phyloP scores from a whole-genome alignment of 2,329 filamentous ascomycete species.

The Colletotrichum tropicale region DNA sequence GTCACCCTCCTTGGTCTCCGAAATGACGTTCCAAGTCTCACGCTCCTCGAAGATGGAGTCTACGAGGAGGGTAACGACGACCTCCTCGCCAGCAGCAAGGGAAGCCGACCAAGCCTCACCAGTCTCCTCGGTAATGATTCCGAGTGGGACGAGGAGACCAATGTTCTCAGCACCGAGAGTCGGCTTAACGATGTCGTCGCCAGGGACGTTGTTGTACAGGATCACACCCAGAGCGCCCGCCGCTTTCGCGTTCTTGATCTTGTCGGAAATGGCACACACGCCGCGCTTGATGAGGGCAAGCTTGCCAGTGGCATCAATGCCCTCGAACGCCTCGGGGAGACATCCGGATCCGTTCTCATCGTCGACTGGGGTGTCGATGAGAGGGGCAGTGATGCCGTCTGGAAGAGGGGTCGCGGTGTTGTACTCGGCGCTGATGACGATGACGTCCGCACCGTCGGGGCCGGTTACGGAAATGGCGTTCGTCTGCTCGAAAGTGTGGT shows the following conservation, averaged over 20 bases:
- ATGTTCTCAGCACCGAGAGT: conserved; percentile 55
- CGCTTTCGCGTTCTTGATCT: conserved; percentile 45
- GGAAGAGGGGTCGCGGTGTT: conserved; percentile 47
- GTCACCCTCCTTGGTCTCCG: conserved; percentile 46
- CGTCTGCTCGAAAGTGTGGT: conserved; percentile 42
- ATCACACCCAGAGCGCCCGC: conserved; percentile 50
- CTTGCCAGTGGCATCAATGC: conserved; percentile 46
- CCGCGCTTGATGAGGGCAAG: conserved; percentile 50
- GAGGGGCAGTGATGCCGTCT: conserved; percentile 35
- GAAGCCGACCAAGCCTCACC: conserved; percentile 38
- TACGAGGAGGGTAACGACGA: conserved; percentile 37
- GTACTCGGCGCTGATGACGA: conserved; percentile 46
- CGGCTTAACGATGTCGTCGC: conserved; percentile 44
- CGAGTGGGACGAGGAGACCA: conserved; percentile 37
- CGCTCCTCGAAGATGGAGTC: conserved; percentile 40
- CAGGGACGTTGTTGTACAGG: conserved; percentile 65
- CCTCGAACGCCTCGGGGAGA: conserved; percentile 45
- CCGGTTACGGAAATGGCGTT: conserved; percentile 46
- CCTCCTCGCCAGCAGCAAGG: conserved; percentile 34
- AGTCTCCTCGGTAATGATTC: conserved; percentile 36
- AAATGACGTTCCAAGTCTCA: conserved; percentile 43
- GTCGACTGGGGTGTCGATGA: conserved; percentile 41
- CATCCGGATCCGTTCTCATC: conserved; percentile 43
- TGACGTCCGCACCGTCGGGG: conserved; percentile 46
- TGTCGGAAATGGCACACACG: conserved; percentile 43